Percentiles rank a stretch among this genome's conserved stretches.
Conservation (phyloP, 2,329 filamentous ascomycete species). For the Fusarium veterinarium region DNA sequence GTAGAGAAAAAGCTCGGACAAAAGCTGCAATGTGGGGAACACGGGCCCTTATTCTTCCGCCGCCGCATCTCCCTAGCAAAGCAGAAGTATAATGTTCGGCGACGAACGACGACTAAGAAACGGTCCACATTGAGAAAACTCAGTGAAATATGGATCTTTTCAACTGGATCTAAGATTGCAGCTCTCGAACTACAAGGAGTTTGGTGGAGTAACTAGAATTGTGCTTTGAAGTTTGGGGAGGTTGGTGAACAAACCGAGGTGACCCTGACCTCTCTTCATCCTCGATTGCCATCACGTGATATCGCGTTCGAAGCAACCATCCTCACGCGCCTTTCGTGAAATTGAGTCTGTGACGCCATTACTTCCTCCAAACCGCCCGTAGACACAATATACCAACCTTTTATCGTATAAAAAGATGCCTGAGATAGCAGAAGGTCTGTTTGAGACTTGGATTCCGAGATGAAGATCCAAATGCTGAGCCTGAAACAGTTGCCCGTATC, state of each 20-base stretch:
- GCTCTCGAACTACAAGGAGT: background rate
- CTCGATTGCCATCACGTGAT: constrained; percentile 36
- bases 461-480: constrained; percentile 1
- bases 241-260: background rate
- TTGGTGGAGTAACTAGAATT: background rate
- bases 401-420: constrained; percentile 59
- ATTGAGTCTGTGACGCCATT: constrained; percentile 20
- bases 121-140: constrained; percentile 26
- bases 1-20: constrained; percentile 44
- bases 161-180: background rate
- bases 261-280: background rate
- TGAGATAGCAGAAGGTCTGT: constrained; percentile 70
- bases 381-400: background rate
- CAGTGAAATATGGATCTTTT: constrained; percentile 24
- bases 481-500: constrained; percentile 76
- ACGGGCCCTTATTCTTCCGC: constrained; percentile 29
- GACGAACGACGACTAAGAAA: constrained; percentile 12
- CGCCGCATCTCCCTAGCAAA: background rate
- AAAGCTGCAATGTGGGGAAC: constrained; percentile 41
- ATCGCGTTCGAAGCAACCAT: constrained; percentile 22
- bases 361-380: background rate
- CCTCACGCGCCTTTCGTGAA: constrained; percentile 17
- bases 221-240: background rate
- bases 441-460: background rate
- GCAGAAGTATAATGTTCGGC: constrained; percentile 21